Evolutionary conservation across 1,284 basidiomycete genomes (phyloP).

Genomic region (Athelia sp.): DNA sequence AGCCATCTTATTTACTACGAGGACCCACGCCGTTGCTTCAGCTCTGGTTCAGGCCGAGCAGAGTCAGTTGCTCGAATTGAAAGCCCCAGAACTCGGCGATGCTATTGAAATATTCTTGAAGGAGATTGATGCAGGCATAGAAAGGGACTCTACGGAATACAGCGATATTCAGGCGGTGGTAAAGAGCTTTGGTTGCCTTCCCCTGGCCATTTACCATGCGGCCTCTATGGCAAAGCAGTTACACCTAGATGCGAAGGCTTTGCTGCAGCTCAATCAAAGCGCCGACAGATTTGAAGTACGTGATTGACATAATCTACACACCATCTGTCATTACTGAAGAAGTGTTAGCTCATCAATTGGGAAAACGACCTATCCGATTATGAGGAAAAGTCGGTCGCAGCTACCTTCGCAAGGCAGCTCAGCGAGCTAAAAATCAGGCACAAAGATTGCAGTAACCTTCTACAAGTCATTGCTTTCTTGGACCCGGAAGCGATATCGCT

Average conservation of each 20-base stretch:
- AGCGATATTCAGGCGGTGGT: neutral
- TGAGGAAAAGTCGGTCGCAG: neutral
- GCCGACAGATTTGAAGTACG: neutral
- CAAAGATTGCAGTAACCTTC: neutral
- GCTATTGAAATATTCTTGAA: neutral
- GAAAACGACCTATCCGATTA: neutral
- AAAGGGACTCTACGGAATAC: neutral
- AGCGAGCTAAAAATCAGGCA: neutral
- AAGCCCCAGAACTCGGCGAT: neutral
- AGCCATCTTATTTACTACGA: neutral
- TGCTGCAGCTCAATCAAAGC: neutral
- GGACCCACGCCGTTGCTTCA: neutral
- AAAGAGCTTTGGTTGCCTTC: neutral
- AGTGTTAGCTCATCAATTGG: slow-evolving; percentile 1
- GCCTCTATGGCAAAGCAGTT: neutral
- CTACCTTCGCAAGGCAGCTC: neutral
- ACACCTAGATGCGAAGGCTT: neutral
- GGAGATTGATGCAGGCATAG: neutral
- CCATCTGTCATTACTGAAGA: neutral
- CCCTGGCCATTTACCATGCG: neutral
- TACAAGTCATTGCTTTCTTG: neutral
- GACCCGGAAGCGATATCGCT: slow-evolving; percentile 1
- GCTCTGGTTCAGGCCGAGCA: neutral
- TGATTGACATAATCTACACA: neutral
- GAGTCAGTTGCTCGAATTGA: neutral